phyloP scores from a whole-genome alignment of 208 protist genomes.

The Herpetomonas samuelpessoai region DNA sequence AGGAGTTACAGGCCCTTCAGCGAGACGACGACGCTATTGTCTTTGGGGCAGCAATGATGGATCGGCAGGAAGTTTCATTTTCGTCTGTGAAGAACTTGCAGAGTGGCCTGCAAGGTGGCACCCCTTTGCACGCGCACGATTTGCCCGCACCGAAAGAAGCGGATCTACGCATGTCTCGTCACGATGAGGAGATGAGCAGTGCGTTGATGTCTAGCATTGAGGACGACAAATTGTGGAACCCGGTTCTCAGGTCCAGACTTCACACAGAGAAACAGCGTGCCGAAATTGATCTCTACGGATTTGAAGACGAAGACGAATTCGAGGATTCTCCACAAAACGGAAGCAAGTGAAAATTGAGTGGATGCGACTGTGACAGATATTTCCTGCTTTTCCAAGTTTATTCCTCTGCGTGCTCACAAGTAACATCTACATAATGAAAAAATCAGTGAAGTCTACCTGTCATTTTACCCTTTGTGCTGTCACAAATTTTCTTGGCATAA shows the following conservation, averaged over 20 bases:
- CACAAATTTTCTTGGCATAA: no score
- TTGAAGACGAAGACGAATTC: slow-evolving; percentile 85
- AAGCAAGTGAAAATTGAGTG: no score
- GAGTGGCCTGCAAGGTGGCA: slow-evolving; percentile 78
- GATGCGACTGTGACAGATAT: no score
- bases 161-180: slow-evolving; percentile 66
- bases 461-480: no score
- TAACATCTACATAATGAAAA: no score
- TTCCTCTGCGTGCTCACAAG: no score
- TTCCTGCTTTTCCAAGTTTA: no score
- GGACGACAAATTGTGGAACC: slow-evolving; percentile 91
- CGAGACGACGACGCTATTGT: slow-evolving; percentile 76
- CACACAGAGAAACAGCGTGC: slow-evolving; percentile 51
- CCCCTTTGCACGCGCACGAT: slow-evolving; percentile 80
- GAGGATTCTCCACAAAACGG: background rate
- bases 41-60: slow-evolving; percentile 71
- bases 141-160: slow-evolving; percentile 69
- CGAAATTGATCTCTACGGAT: slow-evolving; percentile 69
- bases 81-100: slow-evolving; percentile 69
- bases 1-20: slow-evolving; percentile 83
- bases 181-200: slow-evolving; percentile 84
- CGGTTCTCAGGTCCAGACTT: slow-evolving; percentile 66
- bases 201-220: slow-evolving; percentile 90
- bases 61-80: slow-evolving; percentile 66
- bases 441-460: no score